A percentile compares a stretch with the other conserved stretches of the same genome.
Conservation (phyloP, 805 yeast genomes). For the Komagataella mondaviorum region DNA sequence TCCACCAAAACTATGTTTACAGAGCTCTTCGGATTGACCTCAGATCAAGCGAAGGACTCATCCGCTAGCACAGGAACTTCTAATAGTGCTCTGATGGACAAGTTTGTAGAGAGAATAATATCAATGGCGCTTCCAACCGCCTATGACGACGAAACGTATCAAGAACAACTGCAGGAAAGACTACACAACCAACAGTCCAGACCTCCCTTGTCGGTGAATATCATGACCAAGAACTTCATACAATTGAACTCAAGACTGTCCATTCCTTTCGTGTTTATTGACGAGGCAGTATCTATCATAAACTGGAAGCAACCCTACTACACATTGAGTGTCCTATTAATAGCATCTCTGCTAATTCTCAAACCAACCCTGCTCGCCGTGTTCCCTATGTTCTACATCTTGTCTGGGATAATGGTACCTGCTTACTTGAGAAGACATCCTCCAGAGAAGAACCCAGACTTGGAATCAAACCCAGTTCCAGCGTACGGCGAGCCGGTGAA, state of each 20-base stretch:
- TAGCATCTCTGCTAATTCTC: conserved; percentile 27
- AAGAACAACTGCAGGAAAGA: conserved; percentile 31
- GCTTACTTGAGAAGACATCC: conserved; percentile 47
- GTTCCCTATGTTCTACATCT: conserved; percentile 39
- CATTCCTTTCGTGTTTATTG: conserved; percentile 46
- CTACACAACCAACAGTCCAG: conserved; percentile 46
- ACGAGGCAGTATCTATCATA: conserved; percentile 37
- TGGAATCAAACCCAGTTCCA: conserved; percentile 25
- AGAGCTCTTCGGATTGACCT: not conserved
- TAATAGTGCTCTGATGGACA: conserved; percentile 35
- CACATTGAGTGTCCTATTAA: conserved; percentile 42
- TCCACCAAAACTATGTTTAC: not conserved
- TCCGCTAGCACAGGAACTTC: not conserved
- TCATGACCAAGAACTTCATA: conserved; percentile 57
- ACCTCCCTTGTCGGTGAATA: conserved; percentile 57
- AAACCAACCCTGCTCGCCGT: conserved; percentile 44
- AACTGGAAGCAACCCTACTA: conserved; percentile 53
- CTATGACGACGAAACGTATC: conserved; percentile 28
- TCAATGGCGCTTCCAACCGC: conserved; percentile 62
- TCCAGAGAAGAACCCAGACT: conserved; percentile 31
- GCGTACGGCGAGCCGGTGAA: conserved; percentile 37
- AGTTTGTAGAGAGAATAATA: conserved; percentile 56
- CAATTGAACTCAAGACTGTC: conserved; percentile 49
- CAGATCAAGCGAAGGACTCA: not conserved
- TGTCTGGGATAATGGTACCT: conserved; percentile 52